Conservation (phyloP, 2,329 filamentous ascomycete species). For the Claviceps monticola region DNA sequence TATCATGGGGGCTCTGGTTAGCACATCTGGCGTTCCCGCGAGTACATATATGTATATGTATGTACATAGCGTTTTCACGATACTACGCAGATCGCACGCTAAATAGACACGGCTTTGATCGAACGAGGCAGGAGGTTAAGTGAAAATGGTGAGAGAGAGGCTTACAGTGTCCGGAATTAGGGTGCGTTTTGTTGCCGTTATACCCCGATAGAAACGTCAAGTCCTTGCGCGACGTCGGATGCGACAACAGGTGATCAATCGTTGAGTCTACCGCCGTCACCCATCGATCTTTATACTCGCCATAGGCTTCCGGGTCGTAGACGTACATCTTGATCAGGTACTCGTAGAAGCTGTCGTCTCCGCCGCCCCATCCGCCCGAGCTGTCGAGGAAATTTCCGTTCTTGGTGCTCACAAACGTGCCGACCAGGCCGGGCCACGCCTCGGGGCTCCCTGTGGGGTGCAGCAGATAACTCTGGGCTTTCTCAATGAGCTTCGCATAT, state of each 20-base stretch:
- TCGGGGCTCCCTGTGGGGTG: constrained; percentile 43
- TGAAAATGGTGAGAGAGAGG: background rate
- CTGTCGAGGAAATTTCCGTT: constrained; percentile 55
- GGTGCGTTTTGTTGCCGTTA: constrained; percentile 27
- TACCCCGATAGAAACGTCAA: constrained; percentile 57
- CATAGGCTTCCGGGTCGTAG: constrained; percentile 55
- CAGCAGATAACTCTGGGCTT: constrained; percentile 56
- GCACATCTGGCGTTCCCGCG: background rate
- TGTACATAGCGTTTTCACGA: constrained; percentile 15
- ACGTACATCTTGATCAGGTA: constrained; percentile 87
- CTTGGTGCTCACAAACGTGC: constrained; percentile 48
- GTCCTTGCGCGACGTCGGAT: constrained; percentile 52
- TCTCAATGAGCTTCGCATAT: constrained; percentile 54
- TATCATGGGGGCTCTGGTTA: constrained; percentile 11
- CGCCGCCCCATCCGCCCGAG: constrained; percentile 61
- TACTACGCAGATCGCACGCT: no score
- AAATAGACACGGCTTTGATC: background rate
- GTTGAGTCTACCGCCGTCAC: constrained; percentile 60
- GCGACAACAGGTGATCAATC: constrained; percentile 55
- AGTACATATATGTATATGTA: constrained; percentile 11
- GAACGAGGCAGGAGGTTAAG: background rate
- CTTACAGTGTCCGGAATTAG: constrained; percentile 37
- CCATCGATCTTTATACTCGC: constrained; percentile 59
- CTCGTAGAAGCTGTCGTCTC: constrained; percentile 73
- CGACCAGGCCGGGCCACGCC: constrained; percentile 66